Evolutionary conservation across 148 eudicot species (phyloP), one percentile per base, ranked within the genome.

Genomic region (Nyssa sinensis): DNA sequence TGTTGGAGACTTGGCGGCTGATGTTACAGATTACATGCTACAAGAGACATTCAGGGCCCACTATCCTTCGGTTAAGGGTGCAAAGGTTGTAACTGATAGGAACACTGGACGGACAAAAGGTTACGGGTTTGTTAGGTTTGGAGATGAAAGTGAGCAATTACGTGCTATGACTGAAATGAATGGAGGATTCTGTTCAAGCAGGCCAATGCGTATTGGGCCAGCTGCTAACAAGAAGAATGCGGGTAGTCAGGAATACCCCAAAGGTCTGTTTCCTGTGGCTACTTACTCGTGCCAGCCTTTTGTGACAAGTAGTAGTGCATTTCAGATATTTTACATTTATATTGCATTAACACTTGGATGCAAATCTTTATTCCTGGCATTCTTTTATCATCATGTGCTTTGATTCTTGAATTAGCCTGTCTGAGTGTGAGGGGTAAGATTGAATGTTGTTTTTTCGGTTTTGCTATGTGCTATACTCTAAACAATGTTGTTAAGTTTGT

Each of bases 111-210:
- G 99, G 57, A 73, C 94, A 1, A 95, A 95, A 79, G 97, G 99
- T 66, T 95, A 89, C 82, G 99, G 99, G 23, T 95, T 95, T 86
- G 99, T 95, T 34, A 86, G 83, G 70, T 93, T 95, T 76, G 84
- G 83, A 13, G 99, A 95, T 84, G 97, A 95, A 79, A 78, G 83
- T 74, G 97, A 95, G 75, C 96, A 91, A 66, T 0, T 81, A 32
- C 94, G 89, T 68, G 99, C 99, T 17, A 93, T 95, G 96, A 72
- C 86, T 27, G 99, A 95, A 84, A 95, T 95, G 99, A 93, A 95
- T 86, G 96, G 97, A 32, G 83, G 72, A 76, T 77, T 82, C 66
- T 89, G 93, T 67, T 88, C 94, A 53, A 90, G 86, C 34, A 90
- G 96, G 76, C 86, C 97, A 41, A 92, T 95, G 98, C 93, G 98